Evolutionary conservation across 768 basidiomycete species (phyloP).

Genomic region (Sarcomyxa edulis): DNA sequence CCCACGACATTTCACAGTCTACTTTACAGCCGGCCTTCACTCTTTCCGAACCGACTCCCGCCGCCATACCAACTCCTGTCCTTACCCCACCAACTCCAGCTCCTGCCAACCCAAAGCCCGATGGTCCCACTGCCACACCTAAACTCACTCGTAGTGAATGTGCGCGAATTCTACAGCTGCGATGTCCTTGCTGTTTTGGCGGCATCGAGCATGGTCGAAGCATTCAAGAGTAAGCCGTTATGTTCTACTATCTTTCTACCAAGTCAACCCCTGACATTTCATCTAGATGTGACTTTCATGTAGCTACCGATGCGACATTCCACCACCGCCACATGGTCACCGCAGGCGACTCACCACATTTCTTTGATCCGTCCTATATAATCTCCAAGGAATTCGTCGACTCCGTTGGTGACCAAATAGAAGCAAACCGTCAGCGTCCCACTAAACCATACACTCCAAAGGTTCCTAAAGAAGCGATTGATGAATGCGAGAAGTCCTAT

Average conservation of each 20-base stretch:
- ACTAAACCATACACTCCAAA: background rate
- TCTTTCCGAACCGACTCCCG: no score
- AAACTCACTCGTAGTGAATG: slow-evolving; percentile 1
- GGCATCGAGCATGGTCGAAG: slow-evolving; percentile 10
- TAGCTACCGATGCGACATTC: slow-evolving; percentile 26
- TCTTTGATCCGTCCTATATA: slow-evolving; percentile 14
- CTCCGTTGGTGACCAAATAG: slow-evolving; percentile 13
- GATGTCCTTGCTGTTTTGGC: slow-evolving; percentile 24
- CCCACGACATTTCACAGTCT: no score
- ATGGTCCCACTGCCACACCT: no score
- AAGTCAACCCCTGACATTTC: no score
- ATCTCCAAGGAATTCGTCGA: slow-evolving; percentile 18
- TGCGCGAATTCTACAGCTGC: slow-evolving; percentile 16
- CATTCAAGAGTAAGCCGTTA: slow-evolving; percentile 6
- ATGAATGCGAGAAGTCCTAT: slow-evolving; percentile 17
- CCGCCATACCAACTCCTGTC: no score
- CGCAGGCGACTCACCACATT: slow-evolving; percentile 16
- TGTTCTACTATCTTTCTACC: no score
- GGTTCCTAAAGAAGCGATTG: slow-evolving; percentile 17
- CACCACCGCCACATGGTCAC: slow-evolving; percentile 15
- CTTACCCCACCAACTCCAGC: no score
- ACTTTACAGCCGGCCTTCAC: no score
- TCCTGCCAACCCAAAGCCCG: no score
- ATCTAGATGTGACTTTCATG: slow-evolving; percentile 27
- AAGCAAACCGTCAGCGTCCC: slow-evolving; percentile 6